These are phyloP conservation scores for Paecilomyces fulvus DNA, from an alignment of 2,329 filamentous ascomycete species.

Conservation along the genomic window DNA sequence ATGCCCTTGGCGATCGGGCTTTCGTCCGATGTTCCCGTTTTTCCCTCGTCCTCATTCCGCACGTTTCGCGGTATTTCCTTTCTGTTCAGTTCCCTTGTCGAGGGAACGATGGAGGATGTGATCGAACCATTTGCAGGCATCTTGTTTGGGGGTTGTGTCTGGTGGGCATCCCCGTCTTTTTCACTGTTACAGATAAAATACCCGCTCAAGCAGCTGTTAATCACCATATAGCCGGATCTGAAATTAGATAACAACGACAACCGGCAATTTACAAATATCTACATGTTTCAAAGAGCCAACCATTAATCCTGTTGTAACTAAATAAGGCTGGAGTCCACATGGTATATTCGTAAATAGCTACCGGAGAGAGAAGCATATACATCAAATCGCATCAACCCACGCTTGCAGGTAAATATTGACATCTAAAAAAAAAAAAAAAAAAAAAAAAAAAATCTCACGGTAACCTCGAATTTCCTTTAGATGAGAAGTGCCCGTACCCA, in stretches of 20 bases:
- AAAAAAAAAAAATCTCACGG: neutral
- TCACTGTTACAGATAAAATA: slow-evolving; percentile 2
- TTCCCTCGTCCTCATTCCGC: neutral
- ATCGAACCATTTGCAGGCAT: neutral
- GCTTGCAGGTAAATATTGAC: neutral
- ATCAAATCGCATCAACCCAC: neutral
- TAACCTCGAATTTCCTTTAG: neutral
- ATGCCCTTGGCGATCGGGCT: neutral
- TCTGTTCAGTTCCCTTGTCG: neutral
- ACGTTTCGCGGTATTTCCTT: neutral
- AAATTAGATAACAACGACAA: neutral
- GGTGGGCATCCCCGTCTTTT: neutral
- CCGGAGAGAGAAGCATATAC: neutral
- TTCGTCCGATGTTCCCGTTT: neutral
- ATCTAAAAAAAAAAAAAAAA: slow-evolving; percentile 1
- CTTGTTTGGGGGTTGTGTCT: neutral
- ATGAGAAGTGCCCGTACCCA: neutral
- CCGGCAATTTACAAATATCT: neutral
- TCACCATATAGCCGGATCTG: neutral
- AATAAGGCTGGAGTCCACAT: too few species aligned
- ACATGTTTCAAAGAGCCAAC: neutral
- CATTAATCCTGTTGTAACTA: too few species aligned
- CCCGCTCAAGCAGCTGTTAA: slow-evolving; percentile 2
- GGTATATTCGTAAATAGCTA: neutral
- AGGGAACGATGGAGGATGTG: too few species aligned